Conservation (phyloP, 2,329 filamentous ascomycete species). For the Arthrobotrys musiformis region DNA sequence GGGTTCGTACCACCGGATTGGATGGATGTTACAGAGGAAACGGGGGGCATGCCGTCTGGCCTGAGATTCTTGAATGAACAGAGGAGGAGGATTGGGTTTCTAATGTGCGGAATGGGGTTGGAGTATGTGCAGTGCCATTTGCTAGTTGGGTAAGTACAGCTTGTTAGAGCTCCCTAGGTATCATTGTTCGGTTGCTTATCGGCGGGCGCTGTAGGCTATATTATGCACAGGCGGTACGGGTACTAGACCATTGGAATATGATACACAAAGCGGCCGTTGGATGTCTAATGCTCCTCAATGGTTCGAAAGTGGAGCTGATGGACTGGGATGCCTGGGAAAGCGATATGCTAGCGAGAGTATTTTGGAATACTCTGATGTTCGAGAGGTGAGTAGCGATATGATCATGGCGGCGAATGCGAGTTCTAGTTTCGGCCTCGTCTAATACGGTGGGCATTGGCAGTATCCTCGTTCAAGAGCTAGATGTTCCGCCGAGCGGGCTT, state of each 20-base stretch:
- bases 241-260: slow-evolving; percentile 69
- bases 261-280: slow-evolving; percentile 67
- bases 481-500: slow-evolving; percentile 67
- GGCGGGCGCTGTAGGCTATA: slow-evolving; percentile 62
- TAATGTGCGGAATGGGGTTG: slow-evolving; percentile 67
- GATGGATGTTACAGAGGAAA: slow-evolving; percentile 61
- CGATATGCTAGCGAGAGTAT: slow-evolving; percentile 69
- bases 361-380: slow-evolving; percentile 70
- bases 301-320: slow-evolving; percentile 61
- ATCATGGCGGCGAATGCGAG: not conserved
- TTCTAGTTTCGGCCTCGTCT: not conserved
- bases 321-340: slow-evolving; percentile 68
- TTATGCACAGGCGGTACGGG: slow-evolving; percentile 67
- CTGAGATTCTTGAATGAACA: slow-evolving; percentile 69
- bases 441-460: slow-evolving; percentile 63
- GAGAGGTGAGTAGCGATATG: slow-evolving; percentile 64
- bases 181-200: slow-evolving; percentile 22
- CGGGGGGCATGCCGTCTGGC: slow-evolving; percentile 62
- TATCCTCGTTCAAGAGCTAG: slow-evolving; percentile 68
- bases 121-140: slow-evolving; percentile 69
- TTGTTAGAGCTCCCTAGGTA: not conserved
- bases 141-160: slow-evolving; percentile 63
- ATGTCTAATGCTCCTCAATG: slow-evolving; percentile 66
- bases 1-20: slow-evolving; percentile 56
- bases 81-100: slow-evolving; percentile 67